Conservation (phyloP, 1,284 basidiomycete genomes). For the Trichosporon sp. region DNA sequence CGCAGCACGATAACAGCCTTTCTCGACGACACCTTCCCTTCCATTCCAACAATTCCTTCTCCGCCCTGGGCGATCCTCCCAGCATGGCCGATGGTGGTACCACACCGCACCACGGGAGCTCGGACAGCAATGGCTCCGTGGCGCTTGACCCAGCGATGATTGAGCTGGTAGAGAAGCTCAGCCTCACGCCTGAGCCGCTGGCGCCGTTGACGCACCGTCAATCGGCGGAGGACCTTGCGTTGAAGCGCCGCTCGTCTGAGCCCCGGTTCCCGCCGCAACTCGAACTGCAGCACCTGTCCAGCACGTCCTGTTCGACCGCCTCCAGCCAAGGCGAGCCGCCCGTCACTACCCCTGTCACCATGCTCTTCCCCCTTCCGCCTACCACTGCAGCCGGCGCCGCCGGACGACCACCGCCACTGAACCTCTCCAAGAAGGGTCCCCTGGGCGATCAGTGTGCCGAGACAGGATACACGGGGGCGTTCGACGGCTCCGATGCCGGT, state of each 20-base stretch:
- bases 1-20: not conserved
- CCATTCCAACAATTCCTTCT: no score
- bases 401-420: not conserved
- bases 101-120: not conserved
- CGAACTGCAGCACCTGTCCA: not conserved
- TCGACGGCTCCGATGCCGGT: not conserved
- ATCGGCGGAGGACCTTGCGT: not conserved
- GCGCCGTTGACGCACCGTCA: not conserved
- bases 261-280: not conserved
- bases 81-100: not conserved
- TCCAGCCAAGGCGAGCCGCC: not conserved
- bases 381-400: not conserved
- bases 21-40: not conserved
- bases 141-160: not conserved
- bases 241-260: not conserved
- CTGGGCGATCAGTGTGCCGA: not conserved
- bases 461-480: not conserved
- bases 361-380: not conserved
- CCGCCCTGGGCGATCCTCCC: not conserved
- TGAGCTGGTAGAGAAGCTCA: not conserved
- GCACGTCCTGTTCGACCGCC: not conserved
- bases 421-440: not conserved
- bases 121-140: not conserved
- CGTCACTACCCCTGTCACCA: not conserved
- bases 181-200: not conserved